These are phyloP conservation scores for Exophiala aquamarina DNA, from an alignment of 2,329 filamentous ascomycete species.

Conservation along the genomic window DNA sequence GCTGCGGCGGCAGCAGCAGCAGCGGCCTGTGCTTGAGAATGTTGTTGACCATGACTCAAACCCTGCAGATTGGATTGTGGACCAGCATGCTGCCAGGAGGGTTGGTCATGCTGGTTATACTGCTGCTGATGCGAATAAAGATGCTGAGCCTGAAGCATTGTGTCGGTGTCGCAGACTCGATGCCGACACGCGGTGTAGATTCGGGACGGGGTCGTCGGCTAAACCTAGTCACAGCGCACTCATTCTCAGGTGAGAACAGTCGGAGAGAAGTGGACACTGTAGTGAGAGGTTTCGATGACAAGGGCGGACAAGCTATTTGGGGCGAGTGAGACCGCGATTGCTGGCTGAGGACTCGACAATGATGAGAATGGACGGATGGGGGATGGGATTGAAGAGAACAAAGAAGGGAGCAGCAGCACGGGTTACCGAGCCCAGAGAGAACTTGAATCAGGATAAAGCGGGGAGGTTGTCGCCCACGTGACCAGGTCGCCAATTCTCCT, in stretches of 20 bases:
- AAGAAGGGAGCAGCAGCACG: too few species aligned
- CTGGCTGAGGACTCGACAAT: conserved; percentile 7
- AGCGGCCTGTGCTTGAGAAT: conserved; percentile 42
- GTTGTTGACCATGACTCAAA: conserved; percentile 38
- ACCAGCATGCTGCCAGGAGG: conserved; percentile 43
- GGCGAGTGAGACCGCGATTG: conserved; percentile 3
- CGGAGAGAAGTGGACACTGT: conserved; percentile 4
- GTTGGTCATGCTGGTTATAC: conserved; percentile 48
- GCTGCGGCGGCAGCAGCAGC: conserved; percentile 42
- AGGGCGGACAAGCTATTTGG: conserved; percentile 2
- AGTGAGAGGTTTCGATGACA: conserved; percentile 1
- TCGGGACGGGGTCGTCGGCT: conserved; percentile 2
- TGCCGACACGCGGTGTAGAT: neutral
- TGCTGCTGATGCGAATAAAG: conserved; percentile 61
- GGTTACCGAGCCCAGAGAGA: too few species aligned
- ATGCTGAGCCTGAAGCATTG: conserved; percentile 55
- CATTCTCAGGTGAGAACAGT: conserved; percentile 18
- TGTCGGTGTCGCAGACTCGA: conserved; percentile 8
- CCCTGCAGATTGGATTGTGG: conserved; percentile 39
- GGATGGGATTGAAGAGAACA: conserved; percentile 2
- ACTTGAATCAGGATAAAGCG: too few species aligned
- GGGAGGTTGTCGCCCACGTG: too few species aligned
- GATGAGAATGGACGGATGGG: conserved; percentile 1
- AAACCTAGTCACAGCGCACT: conserved; percentile 15
- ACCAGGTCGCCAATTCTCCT: too few species aligned